Evolutionary conservation across 345 rosid genomes (phyloP).

Genomic region (Syzygium grande): DNA sequence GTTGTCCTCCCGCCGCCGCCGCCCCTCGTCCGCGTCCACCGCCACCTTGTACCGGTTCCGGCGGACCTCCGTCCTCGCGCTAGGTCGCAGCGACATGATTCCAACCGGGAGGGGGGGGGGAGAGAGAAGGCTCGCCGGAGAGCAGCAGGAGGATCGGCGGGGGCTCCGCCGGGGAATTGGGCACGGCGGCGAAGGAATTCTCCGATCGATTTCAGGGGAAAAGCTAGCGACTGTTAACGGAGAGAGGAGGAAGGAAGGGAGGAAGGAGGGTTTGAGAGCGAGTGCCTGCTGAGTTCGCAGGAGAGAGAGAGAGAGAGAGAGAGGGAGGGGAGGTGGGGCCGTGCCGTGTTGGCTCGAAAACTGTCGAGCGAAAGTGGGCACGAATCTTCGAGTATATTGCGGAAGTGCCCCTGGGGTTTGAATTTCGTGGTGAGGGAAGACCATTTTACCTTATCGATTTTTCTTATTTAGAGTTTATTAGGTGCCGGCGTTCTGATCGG

Average conservation of each 20-base stretch:
- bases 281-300: background rate
- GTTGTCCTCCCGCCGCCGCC: conserved; percentile 83
- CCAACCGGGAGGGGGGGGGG: background rate
- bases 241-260: background rate
- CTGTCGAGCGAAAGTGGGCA: background rate
- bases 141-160: background rate
- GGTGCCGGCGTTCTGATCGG: background rate
- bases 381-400: background rate
- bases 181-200: background rate
- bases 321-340: background rate
- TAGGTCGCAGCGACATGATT: conserved; percentile 70
- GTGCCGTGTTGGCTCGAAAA: background rate
- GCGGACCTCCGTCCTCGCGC: conserved; percentile 65
- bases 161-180: background rate
- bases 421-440: background rate
- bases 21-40: conserved; percentile 78
- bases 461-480: background rate
- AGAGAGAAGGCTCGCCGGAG: too few species aligned
- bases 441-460: background rate
- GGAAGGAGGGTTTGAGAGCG: background rate
- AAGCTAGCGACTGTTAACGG: background rate
- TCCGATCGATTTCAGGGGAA: background rate
- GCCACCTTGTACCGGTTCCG: conserved; percentile 75
- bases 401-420: background rate
- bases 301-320: background rate